A percentile compares a stretch with the other conserved stretches of the same genome.
phyloP scores from a whole-genome alignment of 495 filamentous ascomycete species.

The Sordaria brevicollis region DNA sequence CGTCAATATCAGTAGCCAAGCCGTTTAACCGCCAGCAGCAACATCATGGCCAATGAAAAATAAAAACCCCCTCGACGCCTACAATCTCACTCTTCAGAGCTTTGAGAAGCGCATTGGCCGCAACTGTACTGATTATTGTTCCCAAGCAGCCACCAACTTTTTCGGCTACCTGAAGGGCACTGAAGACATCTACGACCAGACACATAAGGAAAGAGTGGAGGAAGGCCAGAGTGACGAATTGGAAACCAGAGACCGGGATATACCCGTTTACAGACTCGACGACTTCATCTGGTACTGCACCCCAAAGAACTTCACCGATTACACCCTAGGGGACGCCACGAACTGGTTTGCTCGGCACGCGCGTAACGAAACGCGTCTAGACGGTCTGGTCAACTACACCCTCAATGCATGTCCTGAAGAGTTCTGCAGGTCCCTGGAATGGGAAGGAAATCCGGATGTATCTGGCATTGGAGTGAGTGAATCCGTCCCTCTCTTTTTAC shows the following conservation, averaged over 20 bases:
- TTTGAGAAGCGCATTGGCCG: neutral
- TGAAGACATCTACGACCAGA: neutral
- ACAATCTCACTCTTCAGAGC: neutral
- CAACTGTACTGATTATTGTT: neutral
- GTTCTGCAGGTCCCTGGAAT: neutral
- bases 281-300: neutral
- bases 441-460: neutral
- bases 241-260: neutral
- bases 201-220: neutral
- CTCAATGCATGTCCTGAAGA: neutral
- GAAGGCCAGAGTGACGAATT: no score
- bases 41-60: neutral
- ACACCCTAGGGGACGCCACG: neutral
- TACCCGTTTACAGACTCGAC: neutral
- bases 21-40: neutral
- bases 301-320: neutral
- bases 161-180: neutral
- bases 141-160: neutral
- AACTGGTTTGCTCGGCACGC: neutral
- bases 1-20: neutral
- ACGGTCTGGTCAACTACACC: neutral
- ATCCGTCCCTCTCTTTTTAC: no score
- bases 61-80: neutral
- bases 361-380: neutral
- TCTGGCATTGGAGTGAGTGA: neutral